Conservation (phyloP, 2,329 filamentous ascomycete species). For the Diplodia scrobiculata region DNA sequence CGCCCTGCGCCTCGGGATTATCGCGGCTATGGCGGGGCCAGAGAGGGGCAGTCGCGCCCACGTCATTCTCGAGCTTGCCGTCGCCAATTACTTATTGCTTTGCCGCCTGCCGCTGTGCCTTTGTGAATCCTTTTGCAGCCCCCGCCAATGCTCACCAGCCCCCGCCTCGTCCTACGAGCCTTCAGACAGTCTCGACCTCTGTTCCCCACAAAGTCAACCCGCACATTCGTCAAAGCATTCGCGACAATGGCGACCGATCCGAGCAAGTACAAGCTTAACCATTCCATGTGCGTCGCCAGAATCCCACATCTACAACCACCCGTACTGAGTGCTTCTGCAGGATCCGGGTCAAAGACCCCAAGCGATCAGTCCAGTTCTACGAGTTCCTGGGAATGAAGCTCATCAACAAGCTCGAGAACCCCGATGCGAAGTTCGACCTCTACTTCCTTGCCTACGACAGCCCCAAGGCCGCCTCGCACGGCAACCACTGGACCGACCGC, state of each 20-base stretch:
- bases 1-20: neutral
- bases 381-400: slow-evolving; percentile 86
- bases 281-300: slow-evolving; percentile 50
- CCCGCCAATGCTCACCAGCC: slow-evolving; percentile 19
- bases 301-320: neutral
- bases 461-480: slow-evolving; percentile 70
- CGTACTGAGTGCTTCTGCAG: slow-evolving; percentile 50
- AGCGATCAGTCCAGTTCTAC: slow-evolving; percentile 84
- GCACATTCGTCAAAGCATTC: slow-evolving; percentile 35
- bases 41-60: slow-evolving; percentile 25
- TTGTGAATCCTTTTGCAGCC: neutral
- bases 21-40: slow-evolving; percentile 14
- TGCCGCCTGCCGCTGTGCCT: neutral
- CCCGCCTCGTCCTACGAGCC: slow-evolving; percentile 16
- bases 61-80: slow-evolving; percentile 23
- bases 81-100: slow-evolving; percentile 1
- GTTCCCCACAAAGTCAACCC: slow-evolving; percentile 28
- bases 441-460: slow-evolving; percentile 93
- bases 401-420: slow-evolving; percentile 77
- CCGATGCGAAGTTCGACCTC: slow-evolving; percentile 88
- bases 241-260: slow-evolving; percentile 61
- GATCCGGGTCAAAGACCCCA: slow-evolving; percentile 93
- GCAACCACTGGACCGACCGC: slow-evolving; percentile 75
- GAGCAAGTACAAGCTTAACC: slow-evolving; percentile 66
- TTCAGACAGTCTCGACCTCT: slow-evolving; percentile 7